Percentiles rank a stretch among this genome's conserved stretches.
phyloP scores from a whole-genome alignment of 441 rosid genomes.

The Pelargonium citronellum region DNA sequence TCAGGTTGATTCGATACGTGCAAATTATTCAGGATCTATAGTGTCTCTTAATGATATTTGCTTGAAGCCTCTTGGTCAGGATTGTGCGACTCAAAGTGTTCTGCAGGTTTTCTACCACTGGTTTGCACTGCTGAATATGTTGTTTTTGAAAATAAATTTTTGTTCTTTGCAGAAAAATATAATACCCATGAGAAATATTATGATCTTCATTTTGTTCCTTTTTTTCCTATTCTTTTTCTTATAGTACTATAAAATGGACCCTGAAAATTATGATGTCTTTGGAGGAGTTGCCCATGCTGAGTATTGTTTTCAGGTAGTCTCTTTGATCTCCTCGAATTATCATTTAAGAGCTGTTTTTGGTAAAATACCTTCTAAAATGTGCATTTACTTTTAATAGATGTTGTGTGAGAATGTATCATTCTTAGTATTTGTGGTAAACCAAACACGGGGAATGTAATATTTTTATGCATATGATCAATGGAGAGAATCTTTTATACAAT shows the following conservation, averaged over 20 bases:
- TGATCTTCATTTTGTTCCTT: constrained; percentile 3
- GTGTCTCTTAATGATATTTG: constrained; percentile 24
- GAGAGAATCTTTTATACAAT: no score
- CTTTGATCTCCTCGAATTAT: not conserved
- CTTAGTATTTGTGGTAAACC: no score
- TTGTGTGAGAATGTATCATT: not conserved
- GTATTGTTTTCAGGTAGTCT: constrained; percentile 64
- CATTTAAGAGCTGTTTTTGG: constrained; percentile 8
- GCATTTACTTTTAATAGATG: not conserved
- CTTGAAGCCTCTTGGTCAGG: constrained; percentile 29
- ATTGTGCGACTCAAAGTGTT: constrained; percentile 30
- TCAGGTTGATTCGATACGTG: constrained; percentile 26
- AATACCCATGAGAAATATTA: not conserved
- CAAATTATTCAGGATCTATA: constrained; percentile 25
- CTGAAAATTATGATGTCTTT: constrained; percentile 47
- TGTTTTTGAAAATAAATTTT: not conserved
- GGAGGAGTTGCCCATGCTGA: constrained; percentile 66
- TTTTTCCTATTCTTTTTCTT: constrained; percentile 17
- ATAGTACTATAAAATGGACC: constrained; percentile 66
- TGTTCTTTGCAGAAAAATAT: not conserved
- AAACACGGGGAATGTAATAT: no score
- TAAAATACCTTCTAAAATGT: not conserved
- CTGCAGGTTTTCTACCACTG: constrained; percentile 26
- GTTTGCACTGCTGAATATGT: constrained; percentile 10
- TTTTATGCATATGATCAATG: no score